Evolutionary conservation across 352 stramenopile genomes (phyloP).

Genomic region (Aphanomyces invadans): DNA sequence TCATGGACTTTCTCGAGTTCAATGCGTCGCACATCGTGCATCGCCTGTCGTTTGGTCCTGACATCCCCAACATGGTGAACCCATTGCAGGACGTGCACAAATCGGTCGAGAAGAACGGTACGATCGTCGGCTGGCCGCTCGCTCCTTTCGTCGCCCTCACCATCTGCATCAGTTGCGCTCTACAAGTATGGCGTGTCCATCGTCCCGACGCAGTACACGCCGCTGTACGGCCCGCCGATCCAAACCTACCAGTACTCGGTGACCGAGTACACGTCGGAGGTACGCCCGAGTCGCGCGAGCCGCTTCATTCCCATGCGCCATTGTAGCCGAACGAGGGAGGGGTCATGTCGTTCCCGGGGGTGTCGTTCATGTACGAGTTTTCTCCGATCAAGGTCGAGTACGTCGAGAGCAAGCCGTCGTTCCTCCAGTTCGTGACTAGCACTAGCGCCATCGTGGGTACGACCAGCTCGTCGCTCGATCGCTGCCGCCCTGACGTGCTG

Average conservation of each 20-base stretch:
- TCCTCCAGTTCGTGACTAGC: constrained; percentile 81
- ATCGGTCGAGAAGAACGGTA: constrained; percentile 72
- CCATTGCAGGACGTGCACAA: constrained; percentile 80
- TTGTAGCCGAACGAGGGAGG: constrained; percentile 17
- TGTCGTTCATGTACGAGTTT: constrained; percentile 86
- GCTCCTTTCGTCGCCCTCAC: no score
- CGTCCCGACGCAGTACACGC: constrained; percentile 78
- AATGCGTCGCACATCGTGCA: constrained; percentile 82
- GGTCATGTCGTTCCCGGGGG: constrained; percentile 59
- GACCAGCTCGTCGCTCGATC: background rate
- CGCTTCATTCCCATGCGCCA: background rate
- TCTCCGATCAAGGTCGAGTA: constrained; percentile 85
- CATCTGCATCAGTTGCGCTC: constrained; percentile 65
- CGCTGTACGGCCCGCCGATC: constrained; percentile 55
- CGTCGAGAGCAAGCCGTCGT: constrained; percentile 72
- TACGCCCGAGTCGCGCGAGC: no score
- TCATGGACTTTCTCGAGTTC: constrained; percentile 84
- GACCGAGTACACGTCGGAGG: constrained; percentile 66
- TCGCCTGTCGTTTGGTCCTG: constrained; percentile 63
- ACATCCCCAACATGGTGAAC: constrained; percentile 79
- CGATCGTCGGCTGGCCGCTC: no score
- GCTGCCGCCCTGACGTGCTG: background rate
- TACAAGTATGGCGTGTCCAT: constrained; percentile 88
- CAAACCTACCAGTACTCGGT: constrained; percentile 84
- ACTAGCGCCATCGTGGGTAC: constrained; percentile 77